Evolutionary conservation across 768 basidiomycete genomes (phyloP), one percentile per base, ranked within the genome.

Genomic region (Crassisporium funariophilum): DNA sequence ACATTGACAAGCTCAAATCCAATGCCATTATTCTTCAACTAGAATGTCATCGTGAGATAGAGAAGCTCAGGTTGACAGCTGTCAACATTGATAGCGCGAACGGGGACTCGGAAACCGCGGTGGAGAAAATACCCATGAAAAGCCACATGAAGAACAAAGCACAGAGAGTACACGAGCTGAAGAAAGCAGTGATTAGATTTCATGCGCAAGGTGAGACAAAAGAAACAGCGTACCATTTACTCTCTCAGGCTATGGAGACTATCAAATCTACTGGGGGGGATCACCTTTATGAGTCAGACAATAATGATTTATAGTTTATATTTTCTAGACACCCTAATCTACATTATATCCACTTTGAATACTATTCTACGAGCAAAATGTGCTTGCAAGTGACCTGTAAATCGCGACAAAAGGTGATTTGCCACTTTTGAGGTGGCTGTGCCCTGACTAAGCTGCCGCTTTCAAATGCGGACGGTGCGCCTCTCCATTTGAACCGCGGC

Each of bases 251-350:
- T n/a, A n/a, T n/a, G n/a, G n/a, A n/a, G n/a, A n/a, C n/a, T n/a
- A n/a, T n/a, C n/a, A n/a, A n/a, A n/a, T n/a, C n/a, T n/a, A n/a
- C n/a, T n/a, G n/a, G n/a, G n/a, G n/a, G n/a, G n/a, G n/a, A n/a
- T n/a, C n/a, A n/a, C n/a, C n/a, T n/a, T n/a, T n/a, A n/a, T n/a
- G n/a, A n/a, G n/a, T n/a, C 19, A 20, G 35, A 36, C 15, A 36
- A 36, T 36, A 15, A 36, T 36, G 19, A 36, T 36, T 36, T 36
- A 36, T 36, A 36, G 13, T 15, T 36, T 36, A 36, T 36, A n/a
- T 36, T 20, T 7, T 16, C 15, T 36, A 36, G 7, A 20, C 15
- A 36, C 35, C 35, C 7, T 36, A 36, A 15, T 36, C 15, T 36
- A 36, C 35, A 7, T 15, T 36, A 15, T 15, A 7, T 36, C 15